phyloP scores from a whole-genome alignment of 768 basidiomycete genomes.

The Kondoa malvinella region DNA sequence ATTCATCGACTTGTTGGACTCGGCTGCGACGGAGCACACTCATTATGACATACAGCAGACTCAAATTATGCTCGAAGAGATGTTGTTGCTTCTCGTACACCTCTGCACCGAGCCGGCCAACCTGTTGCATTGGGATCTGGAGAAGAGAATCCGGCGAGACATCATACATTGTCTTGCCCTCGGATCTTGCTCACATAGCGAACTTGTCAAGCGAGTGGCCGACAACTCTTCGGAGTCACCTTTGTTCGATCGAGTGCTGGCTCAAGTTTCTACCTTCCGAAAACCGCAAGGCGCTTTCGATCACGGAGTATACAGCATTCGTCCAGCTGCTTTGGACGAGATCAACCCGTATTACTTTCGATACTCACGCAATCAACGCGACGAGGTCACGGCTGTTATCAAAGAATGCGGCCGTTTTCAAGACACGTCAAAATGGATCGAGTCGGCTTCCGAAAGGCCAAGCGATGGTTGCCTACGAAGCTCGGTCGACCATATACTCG shows the following conservation, averaged over 20 bases:
- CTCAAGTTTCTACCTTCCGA: conserved; percentile 62
- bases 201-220: conserved; percentile 74
- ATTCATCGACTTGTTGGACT: conserved; percentile 57
- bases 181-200: conserved; percentile 72
- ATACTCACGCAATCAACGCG: conserved; percentile 80
- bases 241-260: conserved; percentile 60
- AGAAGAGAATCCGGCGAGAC: conserved; percentile 55
- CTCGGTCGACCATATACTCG: neutral
- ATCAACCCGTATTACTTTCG: conserved; percentile 94
- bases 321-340: conserved; percentile 62
- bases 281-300: conserved; percentile 62
- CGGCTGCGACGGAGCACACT: conserved; percentile 34
- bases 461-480: too few relatives aligned
- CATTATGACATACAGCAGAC: conserved; percentile 53
- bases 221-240: conserved; percentile 73
- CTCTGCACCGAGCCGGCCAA: conserved; percentile 66
- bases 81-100: conserved; percentile 69
- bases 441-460: neutral
- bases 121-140: conserved; percentile 50
- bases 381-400: conserved; percentile 68
- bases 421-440: neutral
- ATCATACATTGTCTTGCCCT: conserved; percentile 79
- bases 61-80: conserved; percentile 75
- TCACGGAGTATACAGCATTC: conserved; percentile 71
- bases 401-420: conserved; percentile 39